Base-by-base conservation (phyloP, 352 stramenopile genomes). In the Aphanomyces invadans region DNA sequence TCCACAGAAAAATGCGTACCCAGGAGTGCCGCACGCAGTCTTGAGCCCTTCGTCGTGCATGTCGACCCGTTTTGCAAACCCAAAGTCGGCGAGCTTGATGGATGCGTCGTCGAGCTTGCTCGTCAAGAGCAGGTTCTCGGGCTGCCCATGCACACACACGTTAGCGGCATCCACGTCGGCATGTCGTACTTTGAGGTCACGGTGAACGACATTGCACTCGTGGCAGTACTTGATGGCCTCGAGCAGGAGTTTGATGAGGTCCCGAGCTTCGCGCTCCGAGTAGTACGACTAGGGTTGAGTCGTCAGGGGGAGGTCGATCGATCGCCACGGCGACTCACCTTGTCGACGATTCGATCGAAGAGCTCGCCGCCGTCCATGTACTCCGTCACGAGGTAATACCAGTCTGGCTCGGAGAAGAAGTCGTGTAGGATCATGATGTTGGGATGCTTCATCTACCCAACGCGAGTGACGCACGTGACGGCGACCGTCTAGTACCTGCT, bases 361-460 rank as follows among this genome's bases (percentile, higher is more conserved):
- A 92, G 80, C 65, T 92, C 84, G 23, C 92, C 92, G 31, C 96
- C 96, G 36, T 87, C 88, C 81, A 98, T 97, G 56, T 97, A 92
- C 76, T 99, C 95, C 36, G 97, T 98, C 2, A 99, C 94, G 53
- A 99, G 79, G 75, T 98, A 99, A 76, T 97, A 99, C 69, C 97
- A 87, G 51, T 97, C 93, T 2, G 87, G 78, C 49, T 97, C 90
- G 11, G 95, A 83, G 72, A 96, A 97, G 70, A 97, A 97, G 71
- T 96, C 93, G 61, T 97, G 78, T 29, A 97, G 67, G 23, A 90
- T 90, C 82, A 97, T 94, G 54, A 97, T 97, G 73, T 97, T 95
- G 15, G 88, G 87, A 73, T 97, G 89, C 66, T 95, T 88, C 76
- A 95, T 90, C 83, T 95, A 53, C 39, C 53, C 61, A 31, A 36